Evolutionary conservation across 2,329 filamentous ascomycete species (phyloP), one percentile per base, ranked within the genome.

Genomic region (Cytospora paraplurivora): DNA sequence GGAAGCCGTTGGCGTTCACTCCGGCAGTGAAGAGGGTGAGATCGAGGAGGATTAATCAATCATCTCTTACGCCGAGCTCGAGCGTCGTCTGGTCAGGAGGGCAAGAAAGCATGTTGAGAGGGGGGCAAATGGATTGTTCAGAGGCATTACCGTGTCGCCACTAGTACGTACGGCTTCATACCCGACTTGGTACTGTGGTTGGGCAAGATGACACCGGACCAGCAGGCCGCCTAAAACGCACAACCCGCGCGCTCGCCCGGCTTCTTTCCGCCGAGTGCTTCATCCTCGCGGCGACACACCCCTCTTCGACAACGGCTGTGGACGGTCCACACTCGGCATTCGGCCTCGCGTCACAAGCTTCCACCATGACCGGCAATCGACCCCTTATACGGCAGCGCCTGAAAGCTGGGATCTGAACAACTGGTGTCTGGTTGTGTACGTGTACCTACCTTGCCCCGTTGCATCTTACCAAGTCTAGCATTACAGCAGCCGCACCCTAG

Each of bases 21-120:
- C 91, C 64, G 95, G 95, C 59, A 97, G 93, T 72, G 95, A 99
- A 78, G 95, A 99, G 77, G 95, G 95, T 59, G 95, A 99, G 79
- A 98, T 99, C 71, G 95, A 97, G 77, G 93, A 98, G 81, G 85
- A 87, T 69, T 86, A 79, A 72, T 41, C 63, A 63, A 5, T 21
- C 41, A 70, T 67, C 62, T 68, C 56, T 63, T 67, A 68, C 67
- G 50, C 58, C 52, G 37, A 54, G 32, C 19, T 37, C 32, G 35
- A 21, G 19, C 65, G 63, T 69, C 65, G 69, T 69, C 54, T 32
- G 6, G 32, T 33, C 37, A 54, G 50, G 47, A 50, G 47, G 21
- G 49, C 38, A 27, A 55, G 59, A 52, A 19, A 58, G 27, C 27
- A 4, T 27, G 27, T 27, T 27, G 27, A 27, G 27, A 27, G 27